These are phyloP conservation scores for Ogataea populi-albae DNA, from an alignment of 805 yeast genomes.

Conservation along the genomic window DNA sequence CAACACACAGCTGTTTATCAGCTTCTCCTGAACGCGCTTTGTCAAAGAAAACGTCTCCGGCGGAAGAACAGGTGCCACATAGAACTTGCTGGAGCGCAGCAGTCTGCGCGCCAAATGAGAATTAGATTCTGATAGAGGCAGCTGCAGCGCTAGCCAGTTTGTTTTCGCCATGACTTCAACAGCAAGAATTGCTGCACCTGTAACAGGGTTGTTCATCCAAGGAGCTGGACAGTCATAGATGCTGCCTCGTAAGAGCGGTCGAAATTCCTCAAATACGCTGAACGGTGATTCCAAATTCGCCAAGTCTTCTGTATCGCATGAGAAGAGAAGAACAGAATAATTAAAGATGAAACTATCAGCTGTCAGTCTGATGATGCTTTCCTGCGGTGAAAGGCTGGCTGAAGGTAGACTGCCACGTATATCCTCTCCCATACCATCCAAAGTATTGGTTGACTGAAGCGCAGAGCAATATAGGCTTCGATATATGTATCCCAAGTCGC, in stretches of 20 bases:
- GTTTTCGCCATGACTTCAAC: conserved; percentile 35
- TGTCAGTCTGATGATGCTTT: conserved; percentile 17
- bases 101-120: not conserved
- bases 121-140: not conserved
- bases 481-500: no score
- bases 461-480: no score
- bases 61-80: conserved; percentile 8
- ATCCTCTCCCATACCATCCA: no score
- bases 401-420: no score
- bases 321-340: conserved; percentile 33
- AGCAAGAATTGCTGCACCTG: conserved; percentile 34
- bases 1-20: conserved; percentile 5
- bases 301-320: conserved; percentile 27
- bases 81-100: not conserved
- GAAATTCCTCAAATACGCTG: conserved; percentile 29
- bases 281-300: conserved; percentile 38
- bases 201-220: conserved; percentile 38
- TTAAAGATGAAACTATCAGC: conserved; percentile 42
- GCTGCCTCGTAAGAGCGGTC: conserved; percentile 30
- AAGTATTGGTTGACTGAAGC: no score
- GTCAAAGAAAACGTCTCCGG: not conserved
- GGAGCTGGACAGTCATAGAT: conserved; percentile 25
- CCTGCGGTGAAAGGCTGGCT: not conserved
- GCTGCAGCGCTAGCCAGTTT: conserved; percentile 28
- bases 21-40: not conserved